Percentiles rank a stretch among this genome's conserved stretches.
Conservation (phyloP, 2,329 filamentous ascomycete genomes). For the Fusarium floridanum region DNA sequence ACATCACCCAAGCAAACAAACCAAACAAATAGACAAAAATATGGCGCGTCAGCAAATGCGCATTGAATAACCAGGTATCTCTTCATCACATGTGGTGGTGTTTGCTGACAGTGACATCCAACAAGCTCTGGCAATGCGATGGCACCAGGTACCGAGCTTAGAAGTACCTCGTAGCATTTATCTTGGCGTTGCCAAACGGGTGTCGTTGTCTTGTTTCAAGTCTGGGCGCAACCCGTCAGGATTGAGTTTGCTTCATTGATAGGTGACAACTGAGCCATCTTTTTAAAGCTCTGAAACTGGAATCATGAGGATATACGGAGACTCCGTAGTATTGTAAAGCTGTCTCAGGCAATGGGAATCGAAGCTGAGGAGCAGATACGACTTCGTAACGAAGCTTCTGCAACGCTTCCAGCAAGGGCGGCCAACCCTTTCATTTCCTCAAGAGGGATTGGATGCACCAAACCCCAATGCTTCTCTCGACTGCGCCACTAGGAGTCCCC, state of each 20-base stretch:
- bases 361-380: neutral
- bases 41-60: neutral
- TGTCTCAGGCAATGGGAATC: neutral
- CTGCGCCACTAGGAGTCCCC: constrained; percentile 25
- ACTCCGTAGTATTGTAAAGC: neutral
- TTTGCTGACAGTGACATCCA: neutral
- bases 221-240: constrained; percentile 1
- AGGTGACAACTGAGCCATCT: neutral
- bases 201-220: neutral
- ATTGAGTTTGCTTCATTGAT: constrained; percentile 4
- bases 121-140: neutral
- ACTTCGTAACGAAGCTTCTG: constrained; percentile 16
- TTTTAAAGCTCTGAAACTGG: neutral
- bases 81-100: neutral
- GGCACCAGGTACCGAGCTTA: constrained; percentile 1
- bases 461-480: constrained; percentile 23
- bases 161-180: constrained; percentile 7
- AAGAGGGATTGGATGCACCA: constrained; percentile 2
- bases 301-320: neutral
- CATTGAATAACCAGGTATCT: neutral
- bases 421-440: constrained; percentile 45
- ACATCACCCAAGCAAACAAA: constrained; percentile 22
- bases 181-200: neutral
- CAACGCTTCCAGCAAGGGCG: constrained; percentile 31
- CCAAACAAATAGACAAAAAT: constrained; percentile 18